Evolutionary conservation across 495 filamentous ascomycete species (phyloP).

Genomic region (Glonium stellatum): DNA sequence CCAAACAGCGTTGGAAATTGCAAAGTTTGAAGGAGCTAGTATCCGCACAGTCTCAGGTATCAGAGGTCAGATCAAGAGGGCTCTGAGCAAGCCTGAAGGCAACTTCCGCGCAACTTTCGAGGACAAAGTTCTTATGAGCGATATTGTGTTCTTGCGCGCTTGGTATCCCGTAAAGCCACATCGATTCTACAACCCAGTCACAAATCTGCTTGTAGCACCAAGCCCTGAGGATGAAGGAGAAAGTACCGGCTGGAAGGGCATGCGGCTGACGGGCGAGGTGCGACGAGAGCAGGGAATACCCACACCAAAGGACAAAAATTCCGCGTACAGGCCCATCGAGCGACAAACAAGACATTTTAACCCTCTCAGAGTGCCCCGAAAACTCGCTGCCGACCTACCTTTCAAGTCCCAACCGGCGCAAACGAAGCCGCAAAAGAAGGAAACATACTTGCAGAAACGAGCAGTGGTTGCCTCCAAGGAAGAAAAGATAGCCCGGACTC

Average conservation of each 20-base stretch:
- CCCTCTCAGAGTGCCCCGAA: conserved; percentile 77
- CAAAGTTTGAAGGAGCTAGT: conserved; percentile 93
- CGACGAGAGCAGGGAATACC: conserved; percentile 66
- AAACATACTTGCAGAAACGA: conserved; percentile 90
- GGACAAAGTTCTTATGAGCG: conserved; percentile 93
- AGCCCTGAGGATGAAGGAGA: conserved; percentile 38
- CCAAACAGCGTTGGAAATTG: conserved; percentile 80
- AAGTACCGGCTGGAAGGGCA: conserved; percentile 60
- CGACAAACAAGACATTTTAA: conserved; percentile 84
- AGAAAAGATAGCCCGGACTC: conserved; percentile 78
- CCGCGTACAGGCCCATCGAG: conserved; percentile 74
- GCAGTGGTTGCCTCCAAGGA: conserved; percentile 73
- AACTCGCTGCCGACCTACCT: conserved; percentile 76
- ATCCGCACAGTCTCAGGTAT: conserved; percentile 95
- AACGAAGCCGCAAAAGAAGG: conserved; percentile 68
- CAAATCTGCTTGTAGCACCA: conserved; percentile 64
- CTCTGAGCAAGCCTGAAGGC: conserved; percentile 83
- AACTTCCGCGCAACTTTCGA: conserved; percentile 95
- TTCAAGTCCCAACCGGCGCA: conserved; percentile 86
- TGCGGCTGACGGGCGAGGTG: conserved; percentile 93
- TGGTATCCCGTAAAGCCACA: conserved; percentile 96
- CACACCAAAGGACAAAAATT: conserved; percentile 72
- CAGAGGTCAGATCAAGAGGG: conserved; percentile 92
- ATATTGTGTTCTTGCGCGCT: conserved; percentile 89
- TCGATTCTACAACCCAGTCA: conserved; percentile 93